Percentiles rank a stretch among this genome's conserved stretches.
These are phyloP conservation scores for Diplotaxis tenuifolia DNA, from an alignment of 345 rosid genomes.

Conservation along the genomic window DNA sequence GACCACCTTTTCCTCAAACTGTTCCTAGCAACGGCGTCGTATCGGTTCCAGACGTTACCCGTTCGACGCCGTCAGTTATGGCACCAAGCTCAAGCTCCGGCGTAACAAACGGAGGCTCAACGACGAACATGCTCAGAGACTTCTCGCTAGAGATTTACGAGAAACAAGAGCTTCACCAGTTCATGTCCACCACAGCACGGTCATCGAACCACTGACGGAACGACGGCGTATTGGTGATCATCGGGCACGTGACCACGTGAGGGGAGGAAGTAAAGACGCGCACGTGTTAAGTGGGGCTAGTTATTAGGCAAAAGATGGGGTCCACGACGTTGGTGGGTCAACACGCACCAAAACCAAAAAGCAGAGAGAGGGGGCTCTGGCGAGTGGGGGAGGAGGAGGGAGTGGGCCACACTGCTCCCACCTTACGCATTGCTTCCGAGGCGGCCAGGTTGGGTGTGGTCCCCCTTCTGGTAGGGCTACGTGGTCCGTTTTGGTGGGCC, in stretches of 20 bases:
- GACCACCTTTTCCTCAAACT: conserved; percentile 20
- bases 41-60: conserved; percentile 29
- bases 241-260: conserved; percentile 64
- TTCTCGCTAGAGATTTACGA: conserved; percentile 75
- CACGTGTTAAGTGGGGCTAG: conserved; percentile 65
- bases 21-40: conserved; percentile 19
- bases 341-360: conserved; percentile 34
- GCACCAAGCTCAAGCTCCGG: conserved; percentile 59
- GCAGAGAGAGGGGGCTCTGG: background rate
- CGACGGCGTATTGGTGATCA: conserved; percentile 10
- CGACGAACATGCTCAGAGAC: conserved; percentile 53
- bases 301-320: conserved; percentile 42
- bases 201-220: conserved; percentile 48
- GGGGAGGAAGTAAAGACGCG: conserved; percentile 30
- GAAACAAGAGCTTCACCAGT: conserved; percentile 60
- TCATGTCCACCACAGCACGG: conserved; percentile 45
- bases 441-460: conserved; percentile 51
- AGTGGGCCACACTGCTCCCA: conserved; percentile 33
- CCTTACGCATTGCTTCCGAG: conserved; percentile 48
- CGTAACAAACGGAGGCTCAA: conserved; percentile 13
- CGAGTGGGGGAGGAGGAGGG: conserved; percentile 19
- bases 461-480: conserved; percentile 38
- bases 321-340: conserved; percentile 52
- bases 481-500: conserved; percentile 45
- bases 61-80: conserved; percentile 46